These are phyloP conservation scores for Nitzschia sp. DNA, from an alignment of 108 stramenopile species.

Conservation along the genomic window DNA sequence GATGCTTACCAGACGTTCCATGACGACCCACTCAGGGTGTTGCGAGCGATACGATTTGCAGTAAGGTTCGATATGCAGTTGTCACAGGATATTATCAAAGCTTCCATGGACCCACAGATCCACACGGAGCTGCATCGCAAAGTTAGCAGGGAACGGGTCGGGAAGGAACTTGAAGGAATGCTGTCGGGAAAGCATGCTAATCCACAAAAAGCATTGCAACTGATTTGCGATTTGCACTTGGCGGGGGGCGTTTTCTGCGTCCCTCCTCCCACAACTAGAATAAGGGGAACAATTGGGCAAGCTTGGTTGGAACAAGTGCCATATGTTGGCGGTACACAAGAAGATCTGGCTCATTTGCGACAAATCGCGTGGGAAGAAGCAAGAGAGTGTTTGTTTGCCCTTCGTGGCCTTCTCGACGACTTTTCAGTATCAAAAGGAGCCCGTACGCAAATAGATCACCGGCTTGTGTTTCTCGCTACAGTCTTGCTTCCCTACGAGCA, in stretches of 20 bases:
- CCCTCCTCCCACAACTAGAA: slow-evolving; percentile 28
- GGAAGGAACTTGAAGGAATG: slow-evolving; percentile 91
- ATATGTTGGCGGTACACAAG: slow-evolving; percentile 14
- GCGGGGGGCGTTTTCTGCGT: slow-evolving; percentile 72
- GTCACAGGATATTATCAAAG: slow-evolving; percentile 56
- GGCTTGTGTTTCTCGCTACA: slow-evolving; percentile 63
- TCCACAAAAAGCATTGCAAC: slow-evolving; percentile 60
- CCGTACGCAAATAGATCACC: slow-evolving; percentile 34
- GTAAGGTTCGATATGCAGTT: slow-evolving; percentile 78
- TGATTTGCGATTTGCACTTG: slow-evolving; percentile 69
- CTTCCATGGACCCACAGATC: slow-evolving; percentile 49
- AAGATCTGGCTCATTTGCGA: slow-evolving; percentile 22
- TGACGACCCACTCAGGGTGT: slow-evolving; percentile 92
- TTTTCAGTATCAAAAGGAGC: neutral
- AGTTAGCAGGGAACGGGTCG: slow-evolving; percentile 89
- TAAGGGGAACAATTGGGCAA: slow-evolving; percentile 35
- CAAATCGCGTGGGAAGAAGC: slow-evolving; percentile 50
- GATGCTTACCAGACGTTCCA: slow-evolving; percentile 70
- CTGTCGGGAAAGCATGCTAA: slow-evolving; percentile 71
- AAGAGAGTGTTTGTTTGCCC: slow-evolving; percentile 17
- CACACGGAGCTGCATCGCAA: slow-evolving; percentile 80
- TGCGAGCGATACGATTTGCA: slow-evolving; percentile 91
- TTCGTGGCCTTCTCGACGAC: slow-evolving; percentile 12
- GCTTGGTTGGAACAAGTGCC: slow-evolving; percentile 11
- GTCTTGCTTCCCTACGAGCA: slow-evolving; percentile 70